Evolutionary conservation across 345 rosid species (phyloP).

Genomic region (Lagerstroemia speciosa): DNA sequence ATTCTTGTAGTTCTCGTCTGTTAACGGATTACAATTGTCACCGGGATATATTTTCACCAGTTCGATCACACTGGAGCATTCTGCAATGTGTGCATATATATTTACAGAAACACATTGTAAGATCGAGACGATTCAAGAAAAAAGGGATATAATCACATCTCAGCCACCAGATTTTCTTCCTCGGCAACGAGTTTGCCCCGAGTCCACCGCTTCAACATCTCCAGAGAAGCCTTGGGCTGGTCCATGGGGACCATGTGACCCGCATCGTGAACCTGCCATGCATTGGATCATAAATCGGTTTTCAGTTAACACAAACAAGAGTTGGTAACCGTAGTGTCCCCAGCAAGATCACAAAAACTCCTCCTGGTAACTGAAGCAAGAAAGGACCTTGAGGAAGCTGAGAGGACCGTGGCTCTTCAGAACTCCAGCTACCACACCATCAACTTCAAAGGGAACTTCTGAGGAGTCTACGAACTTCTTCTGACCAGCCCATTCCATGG

Average conservation of each 20-base stretch:
- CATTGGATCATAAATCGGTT: too few species aligned
- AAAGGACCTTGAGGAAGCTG: slow-evolving; percentile 78
- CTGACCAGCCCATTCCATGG: slow-evolving; percentile 95
- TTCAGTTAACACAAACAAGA: too few species aligned
- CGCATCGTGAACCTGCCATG: slow-evolving; percentile 61
- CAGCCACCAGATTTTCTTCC: slow-evolving; percentile 40
- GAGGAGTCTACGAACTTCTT: slow-evolving; percentile 46
- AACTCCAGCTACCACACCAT: slow-evolving; percentile 69
- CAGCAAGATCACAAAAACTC: too few species aligned
- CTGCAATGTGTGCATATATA: background rate
- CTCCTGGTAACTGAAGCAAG: too few species aligned
- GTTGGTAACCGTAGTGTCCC: too few species aligned
- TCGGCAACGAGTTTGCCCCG: slow-evolving; percentile 30
- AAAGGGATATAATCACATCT: slow-evolving; percentile 34
- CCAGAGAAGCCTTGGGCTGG: slow-evolving; percentile 79
- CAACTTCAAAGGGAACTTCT: slow-evolving; percentile 62
- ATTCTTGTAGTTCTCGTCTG: too few species aligned
- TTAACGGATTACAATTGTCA: too few species aligned
- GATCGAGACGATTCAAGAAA: background rate
- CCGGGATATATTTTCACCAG: too few species aligned
- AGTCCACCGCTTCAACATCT: slow-evolving; percentile 88
- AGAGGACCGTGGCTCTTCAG: slow-evolving; percentile 68
- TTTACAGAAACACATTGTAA: background rate
- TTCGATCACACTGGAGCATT: too few species aligned
- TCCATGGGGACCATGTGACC: slow-evolving; percentile 99